Evolutionary conservation across 495 filamentous ascomycete genomes (phyloP).

Genomic region (Aspergillus avenaceus): DNA sequence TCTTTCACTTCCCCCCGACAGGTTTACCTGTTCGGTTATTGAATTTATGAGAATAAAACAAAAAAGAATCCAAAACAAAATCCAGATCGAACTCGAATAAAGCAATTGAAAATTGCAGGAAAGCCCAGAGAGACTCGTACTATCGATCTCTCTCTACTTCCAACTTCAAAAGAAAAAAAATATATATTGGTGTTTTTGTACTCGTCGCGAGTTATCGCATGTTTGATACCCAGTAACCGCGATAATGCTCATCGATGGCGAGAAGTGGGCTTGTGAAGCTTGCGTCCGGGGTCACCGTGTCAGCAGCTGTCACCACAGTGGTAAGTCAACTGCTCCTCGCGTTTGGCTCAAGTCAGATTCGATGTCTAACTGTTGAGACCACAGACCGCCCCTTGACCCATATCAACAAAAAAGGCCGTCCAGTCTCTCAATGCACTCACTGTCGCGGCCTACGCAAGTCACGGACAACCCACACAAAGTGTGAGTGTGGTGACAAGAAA

Average conservation of each 20-base stretch:
- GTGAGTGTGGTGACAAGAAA: conserved; percentile 92
- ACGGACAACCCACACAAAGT: conserved; percentile 90
- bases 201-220: conserved; percentile 44
- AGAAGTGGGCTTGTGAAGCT: conserved; percentile 91
- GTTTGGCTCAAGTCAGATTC: conserved; percentile 13
- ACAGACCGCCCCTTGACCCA: conserved; percentile 88
- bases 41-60: conserved; percentile 10
- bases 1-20: conserved; percentile 28
- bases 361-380: background rate
- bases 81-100: background rate
- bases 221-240: conserved; percentile 39
- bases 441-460: conserved; percentile 97
- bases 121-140: background rate
- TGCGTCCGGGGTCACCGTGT: conserved; percentile 91
- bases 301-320: conserved; percentile 88
- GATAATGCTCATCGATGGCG: conserved; percentile 79
- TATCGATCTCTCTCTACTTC: background rate
- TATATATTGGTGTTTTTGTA: conserved; percentile 13
- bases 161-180: too few species aligned
- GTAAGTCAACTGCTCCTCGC: conserved; percentile 47
- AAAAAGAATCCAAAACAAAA: conserved; percentile 3
- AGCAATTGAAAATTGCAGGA: background rate
- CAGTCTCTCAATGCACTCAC: conserved; percentile 96
- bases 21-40: conserved; percentile 20
- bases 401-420: conserved; percentile 98